Conservation (phyloP, 345 rosid species). For the thale cress (Arabidopsis thaliana) region DNA sequence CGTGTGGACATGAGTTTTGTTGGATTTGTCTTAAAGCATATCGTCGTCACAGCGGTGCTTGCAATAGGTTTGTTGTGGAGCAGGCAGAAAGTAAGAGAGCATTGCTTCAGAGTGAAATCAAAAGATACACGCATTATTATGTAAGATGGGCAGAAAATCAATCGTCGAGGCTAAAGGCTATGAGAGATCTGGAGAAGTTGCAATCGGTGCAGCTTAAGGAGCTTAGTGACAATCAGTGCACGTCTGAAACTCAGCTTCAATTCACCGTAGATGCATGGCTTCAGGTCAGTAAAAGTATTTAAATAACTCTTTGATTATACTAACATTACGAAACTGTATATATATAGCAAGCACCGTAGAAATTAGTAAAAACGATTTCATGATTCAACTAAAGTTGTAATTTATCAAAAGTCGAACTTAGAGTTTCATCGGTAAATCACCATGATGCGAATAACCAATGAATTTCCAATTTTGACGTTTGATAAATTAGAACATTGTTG, state of each 20-base stretch:
- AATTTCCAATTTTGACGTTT: not conserved
- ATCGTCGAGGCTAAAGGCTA: conserved; percentile 29
- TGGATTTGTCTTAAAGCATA: conserved; percentile 25
- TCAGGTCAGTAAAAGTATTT: conserved; percentile 54
- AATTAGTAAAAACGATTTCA: not conserved
- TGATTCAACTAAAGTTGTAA: not conserved
- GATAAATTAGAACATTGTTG: not conserved
- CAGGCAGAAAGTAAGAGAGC: not conserved
- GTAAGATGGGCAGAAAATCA: conserved; percentile 36
- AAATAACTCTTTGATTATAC: not conserved
- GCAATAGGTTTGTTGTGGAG: conserved; percentile 6
- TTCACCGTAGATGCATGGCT: conserved; percentile 84
- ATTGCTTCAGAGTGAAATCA: not conserved
- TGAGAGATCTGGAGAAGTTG: conserved; percentile 22
- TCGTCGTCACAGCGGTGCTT: not conserved
- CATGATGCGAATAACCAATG: not conserved
- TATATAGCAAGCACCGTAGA: not conserved
- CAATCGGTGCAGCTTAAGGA: conserved; percentile 48
- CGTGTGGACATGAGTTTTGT: conserved; percentile 26
- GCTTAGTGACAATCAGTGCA: conserved; percentile 62
- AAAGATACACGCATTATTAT: conserved; percentile 36
- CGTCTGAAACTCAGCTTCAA: conserved; percentile 68
- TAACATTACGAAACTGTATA: not conserved
- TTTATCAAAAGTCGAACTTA: too few species aligned
- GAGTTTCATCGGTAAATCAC: too few species aligned